Conservation (phyloP, 2,329 filamentous ascomycete species). For the Botryotinia calthae region DNA sequence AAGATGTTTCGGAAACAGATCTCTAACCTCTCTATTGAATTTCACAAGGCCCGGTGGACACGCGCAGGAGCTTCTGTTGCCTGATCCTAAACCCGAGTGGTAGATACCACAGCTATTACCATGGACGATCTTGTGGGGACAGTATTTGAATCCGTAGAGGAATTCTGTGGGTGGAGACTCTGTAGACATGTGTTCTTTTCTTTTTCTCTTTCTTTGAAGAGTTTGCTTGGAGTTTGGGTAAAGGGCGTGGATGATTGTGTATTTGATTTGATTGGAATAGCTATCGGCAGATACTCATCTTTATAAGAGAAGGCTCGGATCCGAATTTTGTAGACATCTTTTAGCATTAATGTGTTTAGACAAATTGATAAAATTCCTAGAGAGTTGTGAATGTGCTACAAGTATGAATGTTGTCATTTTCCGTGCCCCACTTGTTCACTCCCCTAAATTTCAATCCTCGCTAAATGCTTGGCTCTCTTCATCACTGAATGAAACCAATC, state of each 20-base stretch:
- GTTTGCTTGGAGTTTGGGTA: background rate
- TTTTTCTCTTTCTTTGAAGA: background rate
- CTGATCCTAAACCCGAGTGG: background rate
- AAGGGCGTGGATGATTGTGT: background rate
- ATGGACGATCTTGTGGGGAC: background rate
- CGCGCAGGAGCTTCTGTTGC: background rate
- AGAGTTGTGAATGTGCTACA: background rate
- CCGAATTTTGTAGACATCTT: fast-evolving
- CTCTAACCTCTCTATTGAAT: background rate
- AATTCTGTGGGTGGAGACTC: background rate
- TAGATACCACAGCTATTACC: background rate
- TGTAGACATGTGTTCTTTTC: background rate
- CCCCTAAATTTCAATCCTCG: background rate
- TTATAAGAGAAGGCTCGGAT: background rate
- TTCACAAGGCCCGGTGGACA: background rate
- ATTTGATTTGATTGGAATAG: background rate
- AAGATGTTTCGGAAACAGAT: background rate
- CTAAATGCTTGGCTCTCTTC: background rate
- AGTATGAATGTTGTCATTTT: background rate
- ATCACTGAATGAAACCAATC: background rate
- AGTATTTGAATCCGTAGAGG: background rate
- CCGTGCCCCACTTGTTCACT: background rate
- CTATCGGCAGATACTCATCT: background rate
- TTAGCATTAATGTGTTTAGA: fast-evolving
- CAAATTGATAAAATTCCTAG: no score